Evolutionary conservation across 1,139 yeast genomes (phyloP).

Genomic region (Sugiyamaella pinicola): DNA sequence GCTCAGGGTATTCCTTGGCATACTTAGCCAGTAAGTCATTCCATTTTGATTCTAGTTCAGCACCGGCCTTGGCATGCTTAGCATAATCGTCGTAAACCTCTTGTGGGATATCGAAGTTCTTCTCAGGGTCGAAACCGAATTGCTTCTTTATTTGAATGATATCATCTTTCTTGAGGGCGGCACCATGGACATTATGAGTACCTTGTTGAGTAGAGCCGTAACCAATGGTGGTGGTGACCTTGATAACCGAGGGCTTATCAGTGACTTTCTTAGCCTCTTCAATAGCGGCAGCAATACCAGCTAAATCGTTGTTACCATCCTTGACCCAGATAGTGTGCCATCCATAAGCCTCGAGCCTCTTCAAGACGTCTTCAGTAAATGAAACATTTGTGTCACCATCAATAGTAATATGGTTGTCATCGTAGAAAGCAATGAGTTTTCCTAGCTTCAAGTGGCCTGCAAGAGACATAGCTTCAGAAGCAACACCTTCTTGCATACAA

Average conservation of each 20-base stretch:
- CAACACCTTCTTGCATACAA: slow-evolving; percentile 98
- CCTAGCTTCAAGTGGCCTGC: slow-evolving; percentile 97
- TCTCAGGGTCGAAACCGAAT: slow-evolving; percentile 88
- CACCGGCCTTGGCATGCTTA: slow-evolving; percentile 61
- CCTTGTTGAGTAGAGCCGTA: slow-evolving; percentile 88
- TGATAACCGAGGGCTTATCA: slow-evolving; percentile 89
- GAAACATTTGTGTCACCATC: slow-evolving; percentile 92
- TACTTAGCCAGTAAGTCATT: slow-evolving; percentile 62
- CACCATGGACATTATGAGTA: slow-evolving; percentile 93
- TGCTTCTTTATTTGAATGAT: slow-evolving; percentile 80
- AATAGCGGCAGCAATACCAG: slow-evolving; percentile 72
- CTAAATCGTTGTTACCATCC: slow-evolving; percentile 81
- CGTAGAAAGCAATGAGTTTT: slow-evolving; percentile 94
- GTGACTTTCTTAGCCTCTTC: slow-evolving; percentile 48
- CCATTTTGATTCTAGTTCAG: slow-evolving; percentile 74
- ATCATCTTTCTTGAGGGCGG: slow-evolving; percentile 95
- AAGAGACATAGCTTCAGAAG: slow-evolving; percentile 89
- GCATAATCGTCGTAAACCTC: slow-evolving; percentile 77
- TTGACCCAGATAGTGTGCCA: slow-evolving; percentile 85
- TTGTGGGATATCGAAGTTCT: slow-evolving; percentile 76
- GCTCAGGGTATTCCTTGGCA: slow-evolving; percentile 70
- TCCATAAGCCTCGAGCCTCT: slow-evolving; percentile 89
- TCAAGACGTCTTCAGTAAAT: slow-evolving; percentile 90
- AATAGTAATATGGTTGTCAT: slow-evolving; percentile 95
- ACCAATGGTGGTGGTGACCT: slow-evolving; percentile 91